phyloP scores from a whole-genome alignment of 257 asterid genomes.

The Solanum virginianum region DNA sequence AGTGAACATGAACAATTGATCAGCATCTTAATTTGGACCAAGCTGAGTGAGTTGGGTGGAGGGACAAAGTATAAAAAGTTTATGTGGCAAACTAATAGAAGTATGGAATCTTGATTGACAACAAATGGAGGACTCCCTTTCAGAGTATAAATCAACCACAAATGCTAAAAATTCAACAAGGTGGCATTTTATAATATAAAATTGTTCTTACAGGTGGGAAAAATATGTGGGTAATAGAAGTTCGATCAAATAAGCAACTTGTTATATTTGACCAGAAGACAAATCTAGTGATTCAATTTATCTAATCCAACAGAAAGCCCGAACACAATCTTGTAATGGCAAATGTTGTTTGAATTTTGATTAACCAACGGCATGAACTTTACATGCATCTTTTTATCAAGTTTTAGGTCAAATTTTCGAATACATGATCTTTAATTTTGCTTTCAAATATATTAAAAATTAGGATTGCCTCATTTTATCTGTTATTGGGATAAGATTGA shows the following conservation, averaged over 20 bases:
- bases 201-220: neutral
- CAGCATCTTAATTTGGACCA: too few relatives aligned
- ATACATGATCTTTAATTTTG: too few relatives aligned
- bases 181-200: neutral
- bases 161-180: neutral
- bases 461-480: too few relatives aligned
- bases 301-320: neutral
- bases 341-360: too few relatives aligned
- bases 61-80: neutral
- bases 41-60: neutral
- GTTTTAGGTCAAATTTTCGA: too few relatives aligned
- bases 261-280: neutral
- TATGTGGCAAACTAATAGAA: neutral
- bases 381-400: too few relatives aligned
- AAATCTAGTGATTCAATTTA: neutral
- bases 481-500: too few relatives aligned
- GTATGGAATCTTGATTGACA: neutral
- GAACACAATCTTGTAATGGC: too few relatives aligned
- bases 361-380: too few relatives aligned
- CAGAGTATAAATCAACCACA: neutral
- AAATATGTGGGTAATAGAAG: neutral
- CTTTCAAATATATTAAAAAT: too few relatives aligned
- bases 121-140: neutral
- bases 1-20: too few relatives aligned
- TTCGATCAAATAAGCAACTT: neutral